Base-by-base conservation (phyloP, 2,329 filamentous ascomycete genomes). In the Colletotrichum phormii region DNA sequence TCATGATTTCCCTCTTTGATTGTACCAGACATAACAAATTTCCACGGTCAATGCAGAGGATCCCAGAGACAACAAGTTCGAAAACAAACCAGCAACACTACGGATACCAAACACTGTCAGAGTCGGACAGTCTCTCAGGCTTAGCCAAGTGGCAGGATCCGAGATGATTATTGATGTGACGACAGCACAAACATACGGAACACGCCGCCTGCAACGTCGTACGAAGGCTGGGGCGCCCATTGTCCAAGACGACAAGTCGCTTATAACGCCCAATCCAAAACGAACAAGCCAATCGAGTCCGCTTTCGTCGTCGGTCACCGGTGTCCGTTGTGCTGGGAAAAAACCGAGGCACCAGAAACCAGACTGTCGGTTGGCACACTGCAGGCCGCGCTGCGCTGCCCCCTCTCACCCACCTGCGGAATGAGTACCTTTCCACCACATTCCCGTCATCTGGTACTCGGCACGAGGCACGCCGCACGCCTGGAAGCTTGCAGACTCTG, bases 41-140 rank as follows among this genome's bases (percentile, higher is more conserved):
- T 72, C 66, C 70, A 61, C 59, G 11, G 61, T 73, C 61, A 73
- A 73, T 73, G 71, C 71, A 70, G 26, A 55, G 53, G 31, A 42
- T 24, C 29, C 65, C 7, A 18, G 37, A 24, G 29, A n/a, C n/a
- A 53, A 37, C 42, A 33, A 31, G 18, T 49, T 49, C 35, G 12
- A 61, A 5, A 15, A 49, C 26, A 22, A 7, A 46, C 5, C 24
- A 29, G 18, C 42, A 65, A n/a, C 22, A 31, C 13, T 59, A 18
- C 13, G 13, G 37, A 7, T 18, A 6, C 37, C 18, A 49, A 49
- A n/a, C 42, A 49, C 18, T 8, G 8, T 49, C 18, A 49, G 9
- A 37, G 35, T 37, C 35, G 3, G 9, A 37, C 35, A 37, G 35
- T 15, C 57, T 31, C 24, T n/a, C 35, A 42, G 46, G 13, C 15